Evolutionary conservation across 2,329 filamentous ascomycete species (phyloP).

Genomic region (Aschersonia sp.): DNA sequence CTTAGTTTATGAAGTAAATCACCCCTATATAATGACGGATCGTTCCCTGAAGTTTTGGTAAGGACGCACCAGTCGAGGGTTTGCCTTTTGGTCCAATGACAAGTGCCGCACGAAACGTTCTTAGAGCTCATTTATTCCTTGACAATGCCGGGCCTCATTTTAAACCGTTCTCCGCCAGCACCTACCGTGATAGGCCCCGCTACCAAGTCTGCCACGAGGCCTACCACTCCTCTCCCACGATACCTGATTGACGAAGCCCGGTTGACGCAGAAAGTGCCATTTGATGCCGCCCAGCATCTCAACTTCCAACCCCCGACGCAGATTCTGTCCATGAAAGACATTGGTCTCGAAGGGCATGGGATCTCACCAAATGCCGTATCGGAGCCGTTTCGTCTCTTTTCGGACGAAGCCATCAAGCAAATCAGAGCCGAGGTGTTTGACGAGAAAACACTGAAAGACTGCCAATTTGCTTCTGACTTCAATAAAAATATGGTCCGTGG

Average conservation of each 20-base stretch:
- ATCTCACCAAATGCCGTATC: constrained; percentile 50
- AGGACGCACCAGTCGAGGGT: too few species aligned
- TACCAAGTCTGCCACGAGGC: constrained; percentile 13
- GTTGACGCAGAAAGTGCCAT: constrained; percentile 14
- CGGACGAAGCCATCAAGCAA: constrained; percentile 41
- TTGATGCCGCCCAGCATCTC: constrained; percentile 41
- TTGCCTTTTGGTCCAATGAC: too few species aligned
- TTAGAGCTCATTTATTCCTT: too few species aligned
- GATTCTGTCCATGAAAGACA: constrained; percentile 45
- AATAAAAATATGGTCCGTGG: constrained; percentile 42
- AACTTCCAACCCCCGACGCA: constrained; percentile 33
- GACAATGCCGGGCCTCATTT: too few species aligned
- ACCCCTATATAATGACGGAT: too few species aligned
- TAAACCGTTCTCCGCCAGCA: constrained; percentile 1
- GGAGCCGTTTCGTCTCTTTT: constrained; percentile 50
- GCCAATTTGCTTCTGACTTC: constrained; percentile 30
- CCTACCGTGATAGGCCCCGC: constrained; percentile 14
- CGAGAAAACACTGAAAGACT: constrained; percentile 39
- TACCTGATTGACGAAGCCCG: constrained; percentile 13
- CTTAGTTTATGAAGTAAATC: too few species aligned
- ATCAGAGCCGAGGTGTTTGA: constrained; percentile 50
- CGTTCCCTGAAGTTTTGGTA: too few species aligned
- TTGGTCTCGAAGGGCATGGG: constrained; percentile 40
- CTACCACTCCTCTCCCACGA: constrained; percentile 12
- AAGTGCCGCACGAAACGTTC: too few species aligned